phyloP scores from a whole-genome alignment of 352 stramenopile genomes.

The Globisporangium heterothallicum region DNA sequence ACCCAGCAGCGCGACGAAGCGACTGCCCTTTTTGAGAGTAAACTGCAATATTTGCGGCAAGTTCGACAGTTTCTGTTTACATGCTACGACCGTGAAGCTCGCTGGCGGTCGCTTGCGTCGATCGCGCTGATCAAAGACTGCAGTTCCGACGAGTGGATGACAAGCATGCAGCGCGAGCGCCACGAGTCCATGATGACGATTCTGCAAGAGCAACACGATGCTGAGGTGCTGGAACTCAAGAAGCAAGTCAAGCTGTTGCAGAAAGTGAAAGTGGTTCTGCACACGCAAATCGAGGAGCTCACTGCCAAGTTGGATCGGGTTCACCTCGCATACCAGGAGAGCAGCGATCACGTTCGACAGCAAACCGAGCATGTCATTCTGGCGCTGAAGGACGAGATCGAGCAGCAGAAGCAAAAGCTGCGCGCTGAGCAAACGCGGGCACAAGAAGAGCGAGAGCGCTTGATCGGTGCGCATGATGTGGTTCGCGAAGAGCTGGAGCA shows the following conservation, averaged over 20 bases:
- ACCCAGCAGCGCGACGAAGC: constrained; percentile 32
- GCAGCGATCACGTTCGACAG: constrained; percentile 36
- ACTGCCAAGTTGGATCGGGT: constrained; percentile 26
- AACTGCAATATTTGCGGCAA: constrained; percentile 40
- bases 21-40: constrained; percentile 38
- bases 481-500: constrained; percentile 38
- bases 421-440: constrained; percentile 26
- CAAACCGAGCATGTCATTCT: constrained; percentile 44
- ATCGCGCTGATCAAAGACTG: constrained; percentile 49
- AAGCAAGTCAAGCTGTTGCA: constrained; percentile 41
- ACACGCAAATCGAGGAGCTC: constrained; percentile 29
- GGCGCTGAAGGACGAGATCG: constrained; percentile 30
- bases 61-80: constrained; percentile 48
- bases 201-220: constrained; percentile 44
- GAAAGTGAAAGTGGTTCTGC: constrained; percentile 33
- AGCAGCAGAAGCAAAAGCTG: constrained; percentile 22
- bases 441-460: constrained; percentile 28
- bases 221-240: constrained; percentile 30
- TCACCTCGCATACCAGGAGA: constrained; percentile 42
- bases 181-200: constrained; percentile 42
- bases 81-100: constrained; percentile 62
- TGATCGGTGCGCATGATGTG: constrained; percentile 36
- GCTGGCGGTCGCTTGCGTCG: constrained; percentile 45
- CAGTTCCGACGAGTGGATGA: constrained; percentile 70
- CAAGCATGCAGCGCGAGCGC: constrained; percentile 38